Evolutionary conservation across 2,329 filamentous ascomycete species (phyloP).

Genomic region (Beauveria rudraprayagi): DNA sequence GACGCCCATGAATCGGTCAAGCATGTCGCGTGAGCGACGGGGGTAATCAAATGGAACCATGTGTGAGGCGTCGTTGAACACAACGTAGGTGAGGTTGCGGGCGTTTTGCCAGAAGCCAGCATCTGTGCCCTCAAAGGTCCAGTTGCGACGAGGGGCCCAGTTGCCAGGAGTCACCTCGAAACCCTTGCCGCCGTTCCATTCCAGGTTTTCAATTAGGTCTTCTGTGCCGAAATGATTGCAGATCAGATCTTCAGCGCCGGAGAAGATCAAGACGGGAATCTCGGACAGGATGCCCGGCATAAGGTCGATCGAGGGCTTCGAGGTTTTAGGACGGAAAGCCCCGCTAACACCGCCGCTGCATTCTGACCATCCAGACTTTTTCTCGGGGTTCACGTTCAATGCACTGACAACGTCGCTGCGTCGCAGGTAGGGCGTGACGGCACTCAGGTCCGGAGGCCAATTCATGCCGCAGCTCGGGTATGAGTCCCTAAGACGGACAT

Average conservation of each 20-base stretch:
- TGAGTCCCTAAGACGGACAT: conserved; percentile 74
- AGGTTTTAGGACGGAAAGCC: conserved; percentile 63
- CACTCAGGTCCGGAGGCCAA: conserved; percentile 81
- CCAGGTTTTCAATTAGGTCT: conserved; percentile 77
- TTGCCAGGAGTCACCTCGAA: conserved; percentile 83
- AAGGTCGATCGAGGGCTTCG: conserved; percentile 63
- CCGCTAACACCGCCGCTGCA: conserved; percentile 72
- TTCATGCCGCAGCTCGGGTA: conserved; percentile 91
- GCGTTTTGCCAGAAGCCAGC: conserved; percentile 93
- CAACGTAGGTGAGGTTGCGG: conserved; percentile 88
- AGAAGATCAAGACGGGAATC: conserved; percentile 79
- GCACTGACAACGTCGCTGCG: conserved; percentile 70
- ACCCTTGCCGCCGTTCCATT: conserved; percentile 85
- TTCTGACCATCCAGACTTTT: conserved; percentile 84
- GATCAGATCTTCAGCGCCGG: conserved; percentile 86
- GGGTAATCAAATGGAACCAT: conserved; percentile 97
- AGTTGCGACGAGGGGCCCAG: conserved; percentile 85
- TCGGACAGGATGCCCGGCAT: conserved; percentile 72
- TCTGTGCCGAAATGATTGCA: conserved; percentile 97
- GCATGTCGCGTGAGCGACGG: conserved; percentile 83
- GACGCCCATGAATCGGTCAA: conserved; percentile 91
- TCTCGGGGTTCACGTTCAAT: conserved; percentile 73
- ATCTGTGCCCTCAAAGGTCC: conserved; percentile 82
- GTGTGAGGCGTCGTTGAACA: conserved; percentile 92
- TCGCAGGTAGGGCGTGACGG: conserved; percentile 77